Evolutionary conservation across 306 rosid species (phyloP).

Genomic region (Prunus mongolica): DNA sequence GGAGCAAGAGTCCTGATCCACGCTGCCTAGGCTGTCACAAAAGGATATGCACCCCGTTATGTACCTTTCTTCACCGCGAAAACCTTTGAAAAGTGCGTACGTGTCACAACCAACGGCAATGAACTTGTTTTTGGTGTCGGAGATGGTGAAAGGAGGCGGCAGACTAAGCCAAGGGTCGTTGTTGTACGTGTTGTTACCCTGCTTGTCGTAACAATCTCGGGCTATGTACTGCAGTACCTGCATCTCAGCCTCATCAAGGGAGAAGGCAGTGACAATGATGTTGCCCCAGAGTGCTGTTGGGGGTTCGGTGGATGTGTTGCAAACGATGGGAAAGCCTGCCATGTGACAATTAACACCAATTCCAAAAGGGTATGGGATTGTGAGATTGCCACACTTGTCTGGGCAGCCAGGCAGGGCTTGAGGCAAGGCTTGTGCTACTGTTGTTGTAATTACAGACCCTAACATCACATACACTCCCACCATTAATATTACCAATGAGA

Average conservation of each 20-base stretch:
- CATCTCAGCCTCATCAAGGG: constrained; percentile 2
- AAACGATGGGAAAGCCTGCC: neutral
- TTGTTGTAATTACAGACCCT: neutral
- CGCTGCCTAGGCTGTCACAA: neutral
- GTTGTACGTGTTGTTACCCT: neutral
- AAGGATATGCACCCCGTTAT: constrained; percentile 11
- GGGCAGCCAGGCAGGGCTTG: constrained; percentile 15
- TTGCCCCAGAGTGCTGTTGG: neutral
- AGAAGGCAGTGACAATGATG: neutral
- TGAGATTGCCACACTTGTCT: neutral
- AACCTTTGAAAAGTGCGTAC: neutral
- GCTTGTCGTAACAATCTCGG: neutral
- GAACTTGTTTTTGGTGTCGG: constrained; percentile 18
- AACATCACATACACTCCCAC: no score
- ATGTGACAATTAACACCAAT: neutral
- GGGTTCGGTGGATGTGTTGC: no score
- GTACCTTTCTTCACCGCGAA: neutral
- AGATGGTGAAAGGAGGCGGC: constrained; percentile 8
- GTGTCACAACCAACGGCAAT: constrained; percentile 19
- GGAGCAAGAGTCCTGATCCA: constrained; percentile 11
- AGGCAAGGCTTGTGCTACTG: neutral
- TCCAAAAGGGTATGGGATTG: constrained; percentile 26
- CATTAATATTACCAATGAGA: no score
- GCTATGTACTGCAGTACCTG: constrained; percentile 12
- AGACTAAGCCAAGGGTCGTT: neutral